Base-by-base conservation (phyloP, 352 stramenopile genomes). In the Phytopythium kandeliae region DNA sequence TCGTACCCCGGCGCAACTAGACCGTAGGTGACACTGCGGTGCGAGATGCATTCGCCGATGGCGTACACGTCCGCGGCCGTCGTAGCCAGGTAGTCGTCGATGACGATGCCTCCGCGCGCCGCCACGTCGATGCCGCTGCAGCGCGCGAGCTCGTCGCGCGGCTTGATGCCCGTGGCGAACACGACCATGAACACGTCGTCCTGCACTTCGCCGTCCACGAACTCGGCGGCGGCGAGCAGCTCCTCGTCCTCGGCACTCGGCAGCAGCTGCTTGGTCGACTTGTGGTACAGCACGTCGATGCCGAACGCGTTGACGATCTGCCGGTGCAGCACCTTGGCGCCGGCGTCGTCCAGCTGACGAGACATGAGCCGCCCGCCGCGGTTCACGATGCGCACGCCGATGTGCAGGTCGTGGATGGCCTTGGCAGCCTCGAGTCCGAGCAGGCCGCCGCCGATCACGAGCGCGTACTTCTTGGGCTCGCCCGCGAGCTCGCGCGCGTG, bases 21-120 rank as follows among this genome's bases (percentile, higher is more conserved):
- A n/a, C 91, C 91, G 60, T 97, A 97, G 55, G 92, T 96, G 46
- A 92, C 89, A 50, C 91, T 89, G 31, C 86, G 85, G 64, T 97
- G 86, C 2, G 92, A 74, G 36, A 92, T 85, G 44, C 91, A 92
- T 63, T 97, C 91, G 24, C 91, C 91, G 48, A 97, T 83, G 9
- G 89, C 91, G 62, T 95, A 97, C 25, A 97, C 78, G 36, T 66
- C 69, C 9, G 76, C 56, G 11, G 67, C 72, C 35, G 69, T 89
- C 38, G 89, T 96, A 44, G 78, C 69, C 38, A 96, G 69, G 43
- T 80, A 70, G 60, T 96, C 85, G 62, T 96, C 85, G 25, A 97
- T 89, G 13, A 95, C 62, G 50, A 97, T 89, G n/a, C 90, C n/a
- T n/a, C n/a, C n/a, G n/a, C n/a, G n/a, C 90, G 21, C 90, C 87